phyloP scores from a whole-genome alignment of 2,329 filamentous ascomycete genomes.

The Penicillium digitatum region DNA sequence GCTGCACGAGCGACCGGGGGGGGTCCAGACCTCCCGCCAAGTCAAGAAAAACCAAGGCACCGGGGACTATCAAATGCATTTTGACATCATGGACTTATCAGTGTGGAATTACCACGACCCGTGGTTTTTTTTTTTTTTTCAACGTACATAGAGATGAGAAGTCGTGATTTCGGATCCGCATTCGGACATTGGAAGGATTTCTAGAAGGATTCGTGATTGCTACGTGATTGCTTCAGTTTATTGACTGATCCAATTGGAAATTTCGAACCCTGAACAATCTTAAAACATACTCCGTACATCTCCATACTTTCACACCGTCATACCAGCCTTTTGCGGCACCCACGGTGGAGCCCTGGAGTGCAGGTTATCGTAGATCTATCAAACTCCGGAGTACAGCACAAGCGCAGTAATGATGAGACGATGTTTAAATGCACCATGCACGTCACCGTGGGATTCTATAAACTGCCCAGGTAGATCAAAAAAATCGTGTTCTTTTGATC shows the following conservation, averaged over 20 bases:
- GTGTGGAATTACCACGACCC: conserved; percentile 15
- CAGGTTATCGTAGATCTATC: conserved; percentile 6
- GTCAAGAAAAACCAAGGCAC: conserved; percentile 21
- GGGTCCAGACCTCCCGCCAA: conserved; percentile 22
- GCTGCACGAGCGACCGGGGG: conserved; percentile 18
- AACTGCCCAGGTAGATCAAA: neutral
- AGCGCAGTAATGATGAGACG: neutral
- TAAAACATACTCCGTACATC: neutral
- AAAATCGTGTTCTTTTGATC: neutral
- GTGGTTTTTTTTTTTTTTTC: neutral
- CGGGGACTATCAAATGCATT: conserved; percentile 17
- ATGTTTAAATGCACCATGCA: conserved; percentile 20
- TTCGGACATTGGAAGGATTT: neutral
- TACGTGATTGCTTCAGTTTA: neutral
- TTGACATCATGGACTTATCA: conserved; percentile 21
- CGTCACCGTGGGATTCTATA: conserved; percentile 19
- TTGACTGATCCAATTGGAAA: neutral
- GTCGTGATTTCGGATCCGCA: conserved; percentile 5
- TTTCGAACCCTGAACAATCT: neutral
- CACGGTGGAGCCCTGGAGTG: conserved; percentile 14
- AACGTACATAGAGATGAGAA: conserved; percentile 1
- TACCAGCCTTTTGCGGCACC: conserved; percentile 20
- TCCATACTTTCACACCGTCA: neutral
- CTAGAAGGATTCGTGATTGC: neutral
- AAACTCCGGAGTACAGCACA: conserved; percentile 20